Base-by-base conservation (phyloP, 306 rosid species). In the Vicia sativa region DNA sequence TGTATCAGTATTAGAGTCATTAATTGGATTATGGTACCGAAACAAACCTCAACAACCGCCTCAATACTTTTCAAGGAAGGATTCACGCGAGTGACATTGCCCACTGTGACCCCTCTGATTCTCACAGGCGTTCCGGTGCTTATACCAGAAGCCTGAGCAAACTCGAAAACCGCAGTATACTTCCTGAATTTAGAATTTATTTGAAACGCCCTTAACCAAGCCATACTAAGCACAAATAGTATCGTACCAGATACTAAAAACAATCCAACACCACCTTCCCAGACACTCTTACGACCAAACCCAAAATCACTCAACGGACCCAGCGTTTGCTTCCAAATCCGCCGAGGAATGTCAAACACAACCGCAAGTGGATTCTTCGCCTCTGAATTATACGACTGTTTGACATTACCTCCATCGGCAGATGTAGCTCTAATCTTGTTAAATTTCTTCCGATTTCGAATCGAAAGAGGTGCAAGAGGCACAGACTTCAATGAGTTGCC, bases 191-290 rank as follows among this genome's bases (percentile, higher is more conserved):
- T 88, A 41, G 96, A 90, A 45, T 87, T 80, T 44, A 93, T 54
- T 80, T 87, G 97, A 73, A 85, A 93, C 25, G 86, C 97, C 70
- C 89, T 87, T 78, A 90, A 78, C 99, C 97, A 90, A 39, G 92
- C 99, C 83, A 95, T 72, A 69, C 89, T 88, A 70, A 90, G 95
- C 19, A 84, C 93, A 78, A 90, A 82, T 9, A 95, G 73, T 38
- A 87, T 77, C 5, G 91, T 80, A 67, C 97, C 89, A 1, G 99
- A 86, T 50, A 90, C 86, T 44, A 95, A 71, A 81, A 95, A 91
- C 67, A 95, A 70, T 71, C 99, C 99, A 42, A 90, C 97, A 64
- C 99, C 97, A 26, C 96, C 99, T 83, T 95, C 99, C 99, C 92
- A 95, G 28, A 95, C 74, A 77, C 97, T 88, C 84, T 85, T 76